Evolutionary conservation across 2,329 filamentous ascomycete genomes (phyloP), one percentile per base, ranked within the genome.

Genomic region (Grosmannia serpens): DNA sequence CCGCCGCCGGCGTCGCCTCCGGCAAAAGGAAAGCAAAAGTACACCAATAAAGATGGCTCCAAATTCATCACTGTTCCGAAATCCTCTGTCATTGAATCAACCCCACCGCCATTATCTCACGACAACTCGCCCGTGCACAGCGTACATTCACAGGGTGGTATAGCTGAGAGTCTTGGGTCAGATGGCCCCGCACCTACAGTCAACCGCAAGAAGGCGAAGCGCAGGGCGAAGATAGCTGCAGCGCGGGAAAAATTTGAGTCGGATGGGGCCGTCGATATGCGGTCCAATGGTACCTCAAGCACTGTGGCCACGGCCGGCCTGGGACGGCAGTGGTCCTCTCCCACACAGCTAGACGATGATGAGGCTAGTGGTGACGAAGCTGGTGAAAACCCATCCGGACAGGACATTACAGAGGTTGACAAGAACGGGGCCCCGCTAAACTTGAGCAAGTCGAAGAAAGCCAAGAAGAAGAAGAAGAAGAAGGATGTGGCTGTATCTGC

Each of bases 181-280:
- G 62, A 51, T 68, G 51, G 49, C 53, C 11, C 58, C 4, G 53
- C 46, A 24, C 62, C 62, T 1, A 13, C 77, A 10, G 86, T 91
- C 56, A 96, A 96, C 74, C 85, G 89, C 69, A 96, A 96, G 79
- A 97, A 96, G 77, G 88, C 94, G 72, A 96, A 96, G 78, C 84
- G 91, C 65, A 83, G 91, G 64, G 87, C 89, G 69, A 96, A 96
- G 73, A 88, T 87, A 73, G 88, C 87, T 38, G 87, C 89, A 35
- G 86, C 86, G 33, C 61, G 62, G 4, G 61, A 61, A 61, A 83
- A 86, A 68, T 82, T 82, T 9, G 57, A 50, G 33, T 83, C 79
- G 51, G 78, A 78, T 35, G 75, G 75, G 62, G 68, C 67, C 15
- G 59, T 38, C 46, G 65, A 69, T n/a, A 65, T 69, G 29, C 65